phyloP scores from a whole-genome alignment of 2,329 filamentous ascomycete species.

The Ceratocystis alfenasii region DNA sequence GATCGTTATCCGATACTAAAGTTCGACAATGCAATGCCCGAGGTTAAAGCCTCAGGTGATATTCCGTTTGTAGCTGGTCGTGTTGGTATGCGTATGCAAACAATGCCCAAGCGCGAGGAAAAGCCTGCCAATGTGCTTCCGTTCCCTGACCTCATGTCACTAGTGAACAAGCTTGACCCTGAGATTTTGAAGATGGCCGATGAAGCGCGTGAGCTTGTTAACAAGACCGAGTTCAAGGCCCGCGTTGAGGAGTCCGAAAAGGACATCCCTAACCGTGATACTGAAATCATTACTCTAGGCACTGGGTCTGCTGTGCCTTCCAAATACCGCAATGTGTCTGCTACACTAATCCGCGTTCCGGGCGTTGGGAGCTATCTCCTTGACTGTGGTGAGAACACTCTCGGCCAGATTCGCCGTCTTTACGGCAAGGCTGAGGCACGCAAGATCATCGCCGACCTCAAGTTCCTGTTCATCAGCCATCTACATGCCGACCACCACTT shows the following conservation, averaged over 20 bases:
- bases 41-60: conserved; percentile 21
- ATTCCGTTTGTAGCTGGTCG: conserved; percentile 32
- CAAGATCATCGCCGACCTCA: conserved; percentile 65
- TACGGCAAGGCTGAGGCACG: conserved; percentile 53
- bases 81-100: conserved; percentile 35
- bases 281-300: conserved; percentile 75
- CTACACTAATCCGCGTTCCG: conserved; percentile 72
- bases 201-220: conserved; percentile 34
- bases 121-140: conserved; percentile 37
- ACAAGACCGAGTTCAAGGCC: conserved; percentile 36
- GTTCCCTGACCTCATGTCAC: conserved; percentile 37
- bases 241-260: conserved; percentile 42
- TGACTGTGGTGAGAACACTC: conserved; percentile 83
- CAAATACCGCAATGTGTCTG: conserved; percentile 90
- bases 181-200: conserved; percentile 43
- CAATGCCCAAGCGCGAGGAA: conserved; percentile 38
- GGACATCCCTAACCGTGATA: conserved; percentile 61
- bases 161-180: conserved; percentile 32
- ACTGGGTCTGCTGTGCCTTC: conserved; percentile 85
- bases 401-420: conserved; percentile 72
- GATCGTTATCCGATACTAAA: conserved; percentile 60
- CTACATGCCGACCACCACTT: conserved; percentile 94
- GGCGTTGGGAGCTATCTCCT: conserved; percentile 79
- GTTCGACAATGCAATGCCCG: conserved; percentile 43
- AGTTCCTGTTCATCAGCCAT: conserved; percentile 85